A percentile compares a stretch with the other conserved stretches of the same genome.
These are phyloP conservation scores for Trichoderma gracile DNA, from an alignment of 2,329 filamentous ascomycete species.

Conservation along the genomic window DNA sequence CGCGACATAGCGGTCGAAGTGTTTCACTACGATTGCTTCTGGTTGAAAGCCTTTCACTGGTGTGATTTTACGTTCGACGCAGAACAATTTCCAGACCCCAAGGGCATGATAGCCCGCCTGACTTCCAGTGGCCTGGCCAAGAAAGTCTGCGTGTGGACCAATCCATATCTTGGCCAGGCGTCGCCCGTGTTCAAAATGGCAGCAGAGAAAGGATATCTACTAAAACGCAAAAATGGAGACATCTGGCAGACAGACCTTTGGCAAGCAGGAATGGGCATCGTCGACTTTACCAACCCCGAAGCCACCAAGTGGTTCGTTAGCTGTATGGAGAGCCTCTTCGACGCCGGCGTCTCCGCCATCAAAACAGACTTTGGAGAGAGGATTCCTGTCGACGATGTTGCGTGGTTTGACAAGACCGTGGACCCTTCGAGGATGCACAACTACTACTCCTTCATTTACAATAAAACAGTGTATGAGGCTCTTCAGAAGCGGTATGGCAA, in stretches of 20 bases:
- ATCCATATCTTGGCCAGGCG: slow-evolving; percentile 71
- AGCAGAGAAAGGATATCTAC: slow-evolving; percentile 65
- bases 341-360: slow-evolving; percentile 69
- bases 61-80: slow-evolving; percentile 72
- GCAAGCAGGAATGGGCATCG: slow-evolving; percentile 74
- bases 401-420: slow-evolving; percentile 60
- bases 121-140: slow-evolving; percentile 61
- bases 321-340: slow-evolving; percentile 64
- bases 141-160: slow-evolving; percentile 75
- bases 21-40: slow-evolving; percentile 78
- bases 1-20: slow-evolving; percentile 67
- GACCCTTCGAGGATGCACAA: slow-evolving; percentile 73
- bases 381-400: slow-evolving; percentile 64
- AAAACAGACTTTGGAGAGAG: slow-evolving; percentile 78
- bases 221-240: slow-evolving; percentile 68
- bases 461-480: slow-evolving; percentile 67
- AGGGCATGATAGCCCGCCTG: slow-evolving; percentile 62
- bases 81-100: slow-evolving; percentile 68
- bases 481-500: slow-evolving; percentile 55
- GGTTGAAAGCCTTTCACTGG: slow-evolving; percentile 75
- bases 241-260: slow-evolving; percentile 77
- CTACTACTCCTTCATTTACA: slow-evolving; percentile 74
- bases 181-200: slow-evolving; percentile 66
- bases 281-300: slow-evolving; percentile 73
- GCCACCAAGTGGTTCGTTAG: slow-evolving; percentile 65